Base-by-base conservation (phyloP, 192 early-diverging fungal species). In the Chytriomyces confervae region DNA sequence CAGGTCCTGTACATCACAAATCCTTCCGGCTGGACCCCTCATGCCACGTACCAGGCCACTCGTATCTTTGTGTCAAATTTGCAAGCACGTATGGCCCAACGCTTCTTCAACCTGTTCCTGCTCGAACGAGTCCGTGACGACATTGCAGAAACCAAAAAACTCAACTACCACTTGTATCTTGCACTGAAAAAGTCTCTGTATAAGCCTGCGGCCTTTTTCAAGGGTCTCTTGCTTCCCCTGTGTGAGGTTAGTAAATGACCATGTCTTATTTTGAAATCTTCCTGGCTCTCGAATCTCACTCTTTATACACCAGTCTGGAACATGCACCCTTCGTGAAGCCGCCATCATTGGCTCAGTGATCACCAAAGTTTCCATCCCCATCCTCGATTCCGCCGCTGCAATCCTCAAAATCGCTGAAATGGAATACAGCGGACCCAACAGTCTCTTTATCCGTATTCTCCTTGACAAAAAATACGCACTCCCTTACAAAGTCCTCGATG, bases 381-480 rank as follows among this genome's bases (percentile, higher is more conserved):
- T 96, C 62, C 89, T 97, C 76, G 97, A 99, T 80, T 99, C 97
- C 51, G 93, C 95, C 6, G 96, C 96, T 0, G 95, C 93, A 20
- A 84, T 99, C 74, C 86, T 96, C 78, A 92, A 96, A 77, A 83
- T 99, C 75, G 95, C 96, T 11, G 96, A 99, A 74, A 97, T 99
- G 97, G 95, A 97, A 48, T 99, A 99, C 86, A 93, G 94, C 49
- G 97, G 92, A 63, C 92, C 97, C 71, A 96, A 95, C 82, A 91
- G 89, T 61, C 84, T 97, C 77, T 99, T 99, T 81, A 95, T 99
- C 71, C 95, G 96, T 66, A 88, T 99, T 62, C 85, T 99, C 62
- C 87, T 99, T 20, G 97, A 99, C 84, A 99, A 98, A 79, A 99
- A 99, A 84, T 98, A 98, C 71, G 96, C 97, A 2, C 85, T 98